Evolutionary conservation across 345 rosid genomes (phyloP).

Genomic region (Linum lewisii): DNA sequence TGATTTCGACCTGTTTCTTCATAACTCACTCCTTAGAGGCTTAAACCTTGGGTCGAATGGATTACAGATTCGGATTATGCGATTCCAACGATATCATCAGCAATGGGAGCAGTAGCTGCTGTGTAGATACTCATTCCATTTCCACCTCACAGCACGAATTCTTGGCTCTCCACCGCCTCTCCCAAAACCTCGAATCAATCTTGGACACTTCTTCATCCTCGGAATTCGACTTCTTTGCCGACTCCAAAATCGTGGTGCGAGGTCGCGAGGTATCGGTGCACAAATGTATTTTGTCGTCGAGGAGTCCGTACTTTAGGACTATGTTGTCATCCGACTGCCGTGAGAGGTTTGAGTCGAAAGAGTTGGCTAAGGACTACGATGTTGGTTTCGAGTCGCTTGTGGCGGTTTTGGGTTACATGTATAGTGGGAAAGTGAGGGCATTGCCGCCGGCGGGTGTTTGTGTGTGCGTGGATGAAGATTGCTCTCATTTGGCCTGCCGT

Average conservation of each 20-base stretch:
- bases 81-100: slow-evolving; percentile 52
- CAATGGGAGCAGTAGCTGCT: slow-evolving; percentile 48
- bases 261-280: slow-evolving; percentile 56
- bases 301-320: slow-evolving; percentile 48
- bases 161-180: slow-evolving; percentile 42
- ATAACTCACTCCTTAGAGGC: neutral
- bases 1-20: neutral
- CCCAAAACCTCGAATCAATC: slow-evolving; percentile 41
- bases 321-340: slow-evolving; percentile 25
- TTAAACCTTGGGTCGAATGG: slow-evolving; percentile 17
- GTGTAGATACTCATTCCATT: slow-evolving; percentile 15
- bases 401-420: slow-evolving; percentile 51
- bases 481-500: slow-evolving; percentile 62
- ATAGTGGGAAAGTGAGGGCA: slow-evolving; percentile 55
- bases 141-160: slow-evolving; percentile 22
- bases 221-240: slow-evolving; percentile 45
- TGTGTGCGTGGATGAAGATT: slow-evolving; percentile 56
- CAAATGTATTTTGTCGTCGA: slow-evolving; percentile 66
- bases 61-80: slow-evolving; percentile 39
- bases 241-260: slow-evolving; percentile 47
- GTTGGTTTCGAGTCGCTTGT: slow-evolving; percentile 46
- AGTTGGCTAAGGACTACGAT: slow-evolving; percentile 45
- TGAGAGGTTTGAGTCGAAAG: slow-evolving; percentile 42
- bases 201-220: slow-evolving; percentile 28
- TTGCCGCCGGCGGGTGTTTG: slow-evolving; percentile 36